Conservation (phyloP, 1,284 basidiomycete species). For the Irpex lacteus region DNA sequence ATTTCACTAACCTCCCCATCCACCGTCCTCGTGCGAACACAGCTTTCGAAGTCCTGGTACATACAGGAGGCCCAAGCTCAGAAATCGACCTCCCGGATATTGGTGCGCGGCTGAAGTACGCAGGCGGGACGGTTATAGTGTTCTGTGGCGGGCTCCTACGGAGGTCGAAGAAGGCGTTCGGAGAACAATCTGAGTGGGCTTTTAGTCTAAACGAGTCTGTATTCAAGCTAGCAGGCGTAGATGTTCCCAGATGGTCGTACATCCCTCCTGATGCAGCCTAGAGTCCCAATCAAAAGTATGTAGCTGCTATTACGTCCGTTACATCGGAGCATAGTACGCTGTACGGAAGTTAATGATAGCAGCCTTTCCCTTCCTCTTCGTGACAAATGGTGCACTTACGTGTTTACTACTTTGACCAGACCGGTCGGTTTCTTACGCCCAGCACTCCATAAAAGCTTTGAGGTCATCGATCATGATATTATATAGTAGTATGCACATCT, state of each 20-base stretch:
- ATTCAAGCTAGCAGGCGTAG: background rate
- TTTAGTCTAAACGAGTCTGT: background rate
- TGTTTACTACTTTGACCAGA: no score
- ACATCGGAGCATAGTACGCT: background rate
- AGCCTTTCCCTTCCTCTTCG: no score
- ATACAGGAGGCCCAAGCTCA: background rate
- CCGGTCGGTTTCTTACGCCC: no score
- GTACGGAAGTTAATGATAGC: background rate
- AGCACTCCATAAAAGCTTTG: no score
- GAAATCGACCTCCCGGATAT: background rate
- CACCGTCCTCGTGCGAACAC: background rate
- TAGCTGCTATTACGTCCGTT: background rate
- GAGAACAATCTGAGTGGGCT: background rate
- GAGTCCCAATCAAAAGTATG: no score
- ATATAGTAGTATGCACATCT: no score
- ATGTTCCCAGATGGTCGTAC: background rate
- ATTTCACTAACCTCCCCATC: background rate
- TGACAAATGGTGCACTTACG: no score
- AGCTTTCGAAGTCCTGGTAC: background rate
- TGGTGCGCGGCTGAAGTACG: background rate
- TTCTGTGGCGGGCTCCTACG: background rate
- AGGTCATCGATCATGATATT: no score
- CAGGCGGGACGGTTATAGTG: background rate
- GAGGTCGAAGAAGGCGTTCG: background rate
- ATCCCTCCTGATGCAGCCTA: background rate